Conservation (phyloP, 805 yeast genomes). For the Lachancea lanzarotensis region DNA sequence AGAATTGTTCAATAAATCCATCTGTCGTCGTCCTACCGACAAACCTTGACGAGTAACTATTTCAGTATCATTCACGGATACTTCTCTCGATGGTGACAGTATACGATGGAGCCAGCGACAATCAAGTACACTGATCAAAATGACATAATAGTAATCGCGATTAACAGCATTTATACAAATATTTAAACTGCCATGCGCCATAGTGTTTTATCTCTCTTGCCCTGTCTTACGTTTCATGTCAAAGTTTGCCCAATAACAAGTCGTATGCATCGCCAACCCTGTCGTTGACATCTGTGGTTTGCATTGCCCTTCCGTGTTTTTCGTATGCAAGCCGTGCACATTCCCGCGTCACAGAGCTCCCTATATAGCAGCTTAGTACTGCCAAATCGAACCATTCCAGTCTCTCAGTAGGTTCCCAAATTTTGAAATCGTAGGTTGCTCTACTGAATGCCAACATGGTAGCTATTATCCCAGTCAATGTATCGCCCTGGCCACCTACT, state of each 20-base stretch:
- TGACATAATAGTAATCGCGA: no score
- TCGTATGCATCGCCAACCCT: constrained; percentile 57
- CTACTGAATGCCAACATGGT: constrained; percentile 75
- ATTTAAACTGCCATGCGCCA: no score
- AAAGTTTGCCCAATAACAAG: not conserved
- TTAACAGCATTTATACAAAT: no score
- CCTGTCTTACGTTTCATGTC: not conserved
- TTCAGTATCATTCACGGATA: no score
- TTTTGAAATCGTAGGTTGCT: constrained; percentile 48
- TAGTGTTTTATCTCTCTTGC: no score
- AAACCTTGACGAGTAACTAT: no score
- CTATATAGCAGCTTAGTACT: constrained; percentile 64
- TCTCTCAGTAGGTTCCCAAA: constrained; percentile 48
- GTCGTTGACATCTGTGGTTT: constrained; percentile 73
- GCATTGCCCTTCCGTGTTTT: constrained; percentile 68
- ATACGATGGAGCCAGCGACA: no score
- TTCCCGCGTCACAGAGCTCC: constrained; percentile 55
- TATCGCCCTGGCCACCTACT: constrained; percentile 97
- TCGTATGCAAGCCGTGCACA: constrained; percentile 62
- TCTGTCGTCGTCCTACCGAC: no score
- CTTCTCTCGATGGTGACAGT: no score
- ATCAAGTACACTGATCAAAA: no score
- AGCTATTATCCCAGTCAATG: constrained; percentile 79
- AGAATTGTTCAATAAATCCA: no score
- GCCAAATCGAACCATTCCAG: constrained; percentile 32